A percentile compares a stretch with the other conserved stretches of the same genome.
Evolutionary conservation across 2,329 filamentous ascomycete species (phyloP).

Genomic region (Trichoderma brevicompactum): DNA sequence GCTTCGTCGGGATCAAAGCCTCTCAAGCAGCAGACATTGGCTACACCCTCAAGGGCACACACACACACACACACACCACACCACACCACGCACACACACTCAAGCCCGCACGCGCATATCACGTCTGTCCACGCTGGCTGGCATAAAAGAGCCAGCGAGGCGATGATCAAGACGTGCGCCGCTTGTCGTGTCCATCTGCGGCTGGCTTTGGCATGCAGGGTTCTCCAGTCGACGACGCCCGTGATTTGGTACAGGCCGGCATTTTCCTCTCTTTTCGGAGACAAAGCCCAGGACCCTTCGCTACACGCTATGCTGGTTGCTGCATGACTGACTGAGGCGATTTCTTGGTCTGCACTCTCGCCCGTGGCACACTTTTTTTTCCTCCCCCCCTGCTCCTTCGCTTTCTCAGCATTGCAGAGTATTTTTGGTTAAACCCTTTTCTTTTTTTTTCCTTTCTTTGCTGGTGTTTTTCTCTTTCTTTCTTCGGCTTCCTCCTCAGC

Average conservation of each 20-base stretch:
- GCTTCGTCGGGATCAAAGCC: background rate
- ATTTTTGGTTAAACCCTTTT: constrained; percentile 9
- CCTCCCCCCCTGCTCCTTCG: constrained; percentile 12
- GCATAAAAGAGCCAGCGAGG: constrained; percentile 33
- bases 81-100: constrained; percentile 16
- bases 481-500: constrained; percentile 1
- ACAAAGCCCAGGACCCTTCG: constrained; percentile 8
- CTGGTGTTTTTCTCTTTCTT: constrained; percentile 10
- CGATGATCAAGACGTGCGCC: constrained; percentile 29
- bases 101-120: constrained; percentile 19
- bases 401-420: constrained; percentile 20
- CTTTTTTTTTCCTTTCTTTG: background rate
- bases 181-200: constrained; percentile 33
- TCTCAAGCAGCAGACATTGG: background rate
- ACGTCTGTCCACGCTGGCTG: constrained; percentile 28
- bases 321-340: constrained; percentile 27
- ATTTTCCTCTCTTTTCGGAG: constrained; percentile 1
- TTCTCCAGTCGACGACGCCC: constrained; percentile 35
- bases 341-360: constrained; percentile 10
- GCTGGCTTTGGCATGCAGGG: constrained; percentile 35
- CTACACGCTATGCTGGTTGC: constrained; percentile 8
- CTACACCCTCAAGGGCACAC: constrained; percentile 19
- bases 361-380: constrained; percentile 17
- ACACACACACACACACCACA: constrained; percentile 11
- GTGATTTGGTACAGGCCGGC: constrained; percentile 26